These are phyloP conservation scores for Solanum bulbocastanum DNA, from an alignment of 257 asterid species.

Conservation along the genomic window DNA sequence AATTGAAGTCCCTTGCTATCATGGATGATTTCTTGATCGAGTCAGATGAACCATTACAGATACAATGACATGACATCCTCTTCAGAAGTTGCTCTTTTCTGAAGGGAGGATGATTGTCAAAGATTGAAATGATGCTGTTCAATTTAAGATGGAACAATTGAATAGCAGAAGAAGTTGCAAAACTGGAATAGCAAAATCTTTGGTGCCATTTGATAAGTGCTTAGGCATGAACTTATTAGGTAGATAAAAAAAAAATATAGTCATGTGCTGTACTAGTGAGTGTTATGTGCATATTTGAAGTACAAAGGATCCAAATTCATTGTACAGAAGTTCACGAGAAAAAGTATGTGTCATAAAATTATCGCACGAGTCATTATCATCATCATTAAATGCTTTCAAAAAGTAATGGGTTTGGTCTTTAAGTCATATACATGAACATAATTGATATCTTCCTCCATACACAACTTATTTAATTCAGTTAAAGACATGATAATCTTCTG, in stretches of 20 bases:
- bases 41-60: neutral
- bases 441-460: neutral
- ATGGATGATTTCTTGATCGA: constrained; percentile 52
- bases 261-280: neutral
- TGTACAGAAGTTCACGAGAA: neutral
- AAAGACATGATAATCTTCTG: neutral
- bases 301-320: neutral
- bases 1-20: constrained; percentile 63
- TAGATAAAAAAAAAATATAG: neutral
- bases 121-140: neutral
- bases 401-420: neutral
- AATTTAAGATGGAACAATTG: neutral
- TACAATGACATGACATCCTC: neutral
- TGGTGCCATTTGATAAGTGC: neutral
- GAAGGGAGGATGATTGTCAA: neutral
- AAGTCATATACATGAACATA: neutral
- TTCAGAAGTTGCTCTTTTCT: neutral
- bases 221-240: neutral
- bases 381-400: neutral
- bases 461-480: no score
- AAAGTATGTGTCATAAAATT: neutral
- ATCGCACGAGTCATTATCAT: neutral
- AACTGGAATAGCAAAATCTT: neutral
- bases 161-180: neutral
- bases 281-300: neutral